A percentile compares a stretch with the other conserved stretches of the same genome.
phyloP scores from a whole-genome alignment of 345 rosid genomes.

The Jatropha curcas region DNA sequence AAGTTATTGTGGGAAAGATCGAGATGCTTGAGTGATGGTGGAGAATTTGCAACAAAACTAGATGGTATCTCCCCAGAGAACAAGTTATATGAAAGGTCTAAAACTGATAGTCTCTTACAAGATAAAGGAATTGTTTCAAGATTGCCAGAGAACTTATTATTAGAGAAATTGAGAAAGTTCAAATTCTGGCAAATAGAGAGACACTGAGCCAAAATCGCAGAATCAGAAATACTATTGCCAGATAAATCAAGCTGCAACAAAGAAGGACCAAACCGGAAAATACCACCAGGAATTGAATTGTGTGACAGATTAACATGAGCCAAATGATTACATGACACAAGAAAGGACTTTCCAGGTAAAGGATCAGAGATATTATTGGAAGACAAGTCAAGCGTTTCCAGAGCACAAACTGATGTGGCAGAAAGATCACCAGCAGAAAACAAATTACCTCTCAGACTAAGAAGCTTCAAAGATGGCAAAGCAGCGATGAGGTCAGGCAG shows the following conservation, averaged over 20 bases:
- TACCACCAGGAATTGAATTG: conserved; percentile 56
- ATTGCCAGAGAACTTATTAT: conserved; percentile 58
- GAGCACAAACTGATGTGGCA: conserved; percentile 39
- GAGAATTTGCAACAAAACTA: conserved; percentile 41
- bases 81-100: conserved; percentile 71
- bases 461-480: conserved; percentile 50
- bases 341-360: conserved; percentile 40
- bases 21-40: conserved; percentile 49
- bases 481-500: conserved; percentile 51
- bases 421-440: conserved; percentile 56
- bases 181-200: conserved; percentile 65
- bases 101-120: conserved; percentile 50
- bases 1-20: conserved; percentile 79
- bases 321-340: conserved; percentile 40
- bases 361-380: conserved; percentile 58
- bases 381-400: conserved; percentile 66
- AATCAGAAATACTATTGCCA: conserved; percentile 49
- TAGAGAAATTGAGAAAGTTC: conserved; percentile 63
- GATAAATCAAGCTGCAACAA: conserved; percentile 61
- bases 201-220: conserved; percentile 35
- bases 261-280: conserved; percentile 45
- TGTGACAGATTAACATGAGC: conserved; percentile 49
- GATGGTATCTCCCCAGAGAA: conserved; percentile 61
- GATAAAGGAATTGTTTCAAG: conserved; percentile 37
- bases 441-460: conserved; percentile 50